phyloP scores from a whole-genome alignment of 805 yeast genomes.

The Lipomyces oligophaga region DNA sequence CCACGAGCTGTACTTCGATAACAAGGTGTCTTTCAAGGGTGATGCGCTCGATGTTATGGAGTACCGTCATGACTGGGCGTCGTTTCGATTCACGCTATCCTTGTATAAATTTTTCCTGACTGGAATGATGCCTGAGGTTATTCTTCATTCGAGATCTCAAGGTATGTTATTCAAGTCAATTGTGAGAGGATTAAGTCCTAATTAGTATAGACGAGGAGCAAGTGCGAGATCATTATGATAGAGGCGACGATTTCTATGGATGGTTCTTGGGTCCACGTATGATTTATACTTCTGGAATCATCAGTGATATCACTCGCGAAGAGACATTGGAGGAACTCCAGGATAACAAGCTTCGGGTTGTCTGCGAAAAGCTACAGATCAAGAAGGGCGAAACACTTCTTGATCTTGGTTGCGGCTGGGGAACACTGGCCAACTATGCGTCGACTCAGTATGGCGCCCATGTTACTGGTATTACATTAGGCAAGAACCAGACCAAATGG shows the following conservation, averaged over 20 bases:
- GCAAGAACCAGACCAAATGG: conserved; percentile 86
- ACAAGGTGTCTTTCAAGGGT: conserved; percentile 82
- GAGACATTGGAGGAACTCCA: conserved; percentile 71
- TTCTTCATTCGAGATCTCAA: conserved; percentile 86
- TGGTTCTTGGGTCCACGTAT: conserved; percentile 94
- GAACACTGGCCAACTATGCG: conserved; percentile 81
- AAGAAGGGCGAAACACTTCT: conserved; percentile 68
- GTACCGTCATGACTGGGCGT: conserved; percentile 88
- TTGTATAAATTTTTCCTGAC: conserved; percentile 76
- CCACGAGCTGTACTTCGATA: conserved; percentile 80
- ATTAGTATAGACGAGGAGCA: conserved; percentile 73
- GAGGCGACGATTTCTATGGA: conserved; percentile 91
- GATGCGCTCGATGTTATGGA: conserved; percentile 81
- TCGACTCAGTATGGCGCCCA: conserved; percentile 77
- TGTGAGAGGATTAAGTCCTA: neutral
- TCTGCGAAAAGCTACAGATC: conserved; percentile 79
- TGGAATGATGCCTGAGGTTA: conserved; percentile 90
- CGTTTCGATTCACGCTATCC: conserved; percentile 69
- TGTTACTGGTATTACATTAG: conserved; percentile 86
- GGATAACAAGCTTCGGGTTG: conserved; percentile 83
- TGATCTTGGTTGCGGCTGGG: conserved; percentile 96
- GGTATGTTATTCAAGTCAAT: conserved; percentile 1
- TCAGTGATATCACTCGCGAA: conserved; percentile 62
- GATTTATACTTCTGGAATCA: conserved; percentile 87
- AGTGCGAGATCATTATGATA: conserved; percentile 91